These are phyloP conservation scores for Limnomonas spitsbergensis DNA, from an alignment of 139 green algal species.

Conservation along the genomic window DNA sequence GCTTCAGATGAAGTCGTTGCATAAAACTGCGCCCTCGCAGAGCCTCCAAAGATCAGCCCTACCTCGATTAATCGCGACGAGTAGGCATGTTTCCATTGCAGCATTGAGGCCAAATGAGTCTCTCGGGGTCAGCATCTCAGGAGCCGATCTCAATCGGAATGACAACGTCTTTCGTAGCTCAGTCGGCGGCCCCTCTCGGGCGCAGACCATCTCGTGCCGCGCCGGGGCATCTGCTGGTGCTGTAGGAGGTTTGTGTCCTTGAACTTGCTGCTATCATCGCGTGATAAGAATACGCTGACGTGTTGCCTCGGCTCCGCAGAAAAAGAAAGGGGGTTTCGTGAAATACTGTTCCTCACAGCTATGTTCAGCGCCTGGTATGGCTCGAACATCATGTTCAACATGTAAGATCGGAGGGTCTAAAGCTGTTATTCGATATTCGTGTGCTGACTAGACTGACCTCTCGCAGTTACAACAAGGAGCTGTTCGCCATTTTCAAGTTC, in stretches of 20 bases:
- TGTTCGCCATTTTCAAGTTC: conserved; percentile 19
- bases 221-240: background rate
- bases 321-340: background rate
- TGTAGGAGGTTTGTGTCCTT: background rate
- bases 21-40: background rate
- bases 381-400: conserved; percentile 20
- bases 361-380: conserved; percentile 9
- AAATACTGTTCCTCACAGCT: background rate
- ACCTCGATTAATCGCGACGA: background rate
- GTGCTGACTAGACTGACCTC: background rate
- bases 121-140: too few species aligned
- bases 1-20: background rate
- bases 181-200: background rate
- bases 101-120: too few species aligned
- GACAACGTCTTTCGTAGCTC: background rate
- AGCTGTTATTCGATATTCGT: background rate
- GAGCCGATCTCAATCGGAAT: background rate
- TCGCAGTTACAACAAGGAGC: conserved; percentile 15
- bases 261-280: too few species aligned
- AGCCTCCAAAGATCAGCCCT: background rate
- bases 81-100: background rate
- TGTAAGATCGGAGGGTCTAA: conserved; percentile 6
- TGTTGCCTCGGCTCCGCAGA: too few species aligned
- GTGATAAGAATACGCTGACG: too few species aligned
- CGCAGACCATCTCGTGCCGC: background rate